phyloP scores from a whole-genome alignment of 2,329 filamentous ascomycete species.

The Curvularia sp. region DNA sequence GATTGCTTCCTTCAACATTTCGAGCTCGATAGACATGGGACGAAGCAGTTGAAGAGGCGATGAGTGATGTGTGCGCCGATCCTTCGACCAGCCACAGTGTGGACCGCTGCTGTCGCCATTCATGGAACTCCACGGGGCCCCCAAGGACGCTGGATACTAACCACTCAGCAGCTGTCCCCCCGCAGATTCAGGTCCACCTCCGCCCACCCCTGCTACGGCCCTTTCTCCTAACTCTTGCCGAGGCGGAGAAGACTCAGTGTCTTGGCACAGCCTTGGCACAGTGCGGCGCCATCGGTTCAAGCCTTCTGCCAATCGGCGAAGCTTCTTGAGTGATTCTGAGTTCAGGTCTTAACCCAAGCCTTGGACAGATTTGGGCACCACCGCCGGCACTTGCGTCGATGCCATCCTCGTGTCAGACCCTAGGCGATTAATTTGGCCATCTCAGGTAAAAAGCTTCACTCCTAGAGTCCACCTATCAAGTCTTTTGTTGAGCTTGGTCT shows the following conservation, averaged over 20 bases:
- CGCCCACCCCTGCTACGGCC: neutral
- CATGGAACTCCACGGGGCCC: neutral
- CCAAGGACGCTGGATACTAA: neutral
- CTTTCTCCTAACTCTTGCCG: neutral
- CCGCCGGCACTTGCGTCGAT: constrained; percentile 14
- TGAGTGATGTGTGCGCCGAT: neutral
- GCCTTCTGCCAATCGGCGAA: constrained; percentile 13
- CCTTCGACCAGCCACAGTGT: too few relatives aligned
- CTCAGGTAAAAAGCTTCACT: neutral
- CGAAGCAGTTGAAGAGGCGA: neutral
- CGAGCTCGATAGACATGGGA: neutral
- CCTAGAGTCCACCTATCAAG: neutral
- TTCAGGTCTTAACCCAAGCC: neutral
- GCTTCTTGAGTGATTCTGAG: constrained; percentile 4
- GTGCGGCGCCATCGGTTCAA: constrained; percentile 1
- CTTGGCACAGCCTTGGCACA: constrained; percentile 1
- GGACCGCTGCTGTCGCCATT: too few relatives aligned
- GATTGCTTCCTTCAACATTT: neutral
- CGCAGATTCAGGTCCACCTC: too few relatives aligned
- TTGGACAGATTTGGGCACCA: constrained; percentile 10
- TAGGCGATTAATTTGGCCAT: constrained; percentile 8
- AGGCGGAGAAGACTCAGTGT: neutral
- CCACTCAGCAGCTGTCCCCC: neutral
- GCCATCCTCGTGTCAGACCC: neutral
- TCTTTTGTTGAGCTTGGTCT: neutral